Conservation (phyloP, 768 basidiomycete genomes). For the Lactarius tabidus region DNA sequence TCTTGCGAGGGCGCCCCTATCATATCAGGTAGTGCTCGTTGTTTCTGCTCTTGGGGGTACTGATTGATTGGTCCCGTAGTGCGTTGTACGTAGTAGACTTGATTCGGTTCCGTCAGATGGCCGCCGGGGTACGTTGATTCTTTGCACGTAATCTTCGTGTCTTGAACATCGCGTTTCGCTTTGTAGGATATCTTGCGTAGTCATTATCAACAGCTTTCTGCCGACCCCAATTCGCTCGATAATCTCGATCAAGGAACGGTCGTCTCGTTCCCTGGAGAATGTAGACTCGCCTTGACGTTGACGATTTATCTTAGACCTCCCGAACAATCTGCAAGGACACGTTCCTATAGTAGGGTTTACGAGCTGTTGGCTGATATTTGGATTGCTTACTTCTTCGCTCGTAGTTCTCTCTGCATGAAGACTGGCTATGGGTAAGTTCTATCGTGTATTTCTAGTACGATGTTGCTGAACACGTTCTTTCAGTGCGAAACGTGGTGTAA, state of each 20-base stretch:
- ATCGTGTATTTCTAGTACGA: not conserved
- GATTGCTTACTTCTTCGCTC: slow-evolving; percentile 4
- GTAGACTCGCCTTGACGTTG: not conserved
- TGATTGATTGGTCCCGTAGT: slow-evolving; percentile 38
- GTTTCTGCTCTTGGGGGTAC: too few species aligned
- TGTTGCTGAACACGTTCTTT: not conserved
- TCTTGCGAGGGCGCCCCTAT: slow-evolving; percentile 78
- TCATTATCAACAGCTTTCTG: slow-evolving; percentile 89
- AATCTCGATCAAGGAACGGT: slow-evolving; percentile 88
- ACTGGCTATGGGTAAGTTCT: slow-evolving; percentile 89
- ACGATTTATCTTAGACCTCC: slow-evolving; percentile 63
- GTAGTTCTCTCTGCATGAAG: slow-evolving; percentile 85
- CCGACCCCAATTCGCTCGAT: slow-evolving; percentile 89
- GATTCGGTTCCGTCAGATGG: slow-evolving; percentile 82
- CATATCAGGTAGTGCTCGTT: slow-evolving; percentile 75
- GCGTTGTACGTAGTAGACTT: slow-evolving; percentile 96
- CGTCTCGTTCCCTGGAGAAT: not conserved
- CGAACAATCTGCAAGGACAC: slow-evolving; percentile 88
- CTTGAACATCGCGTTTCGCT: not conserved
- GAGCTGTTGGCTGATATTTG: not conserved
- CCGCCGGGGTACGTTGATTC: slow-evolving; percentile 48
- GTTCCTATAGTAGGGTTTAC: slow-evolving; percentile 78
- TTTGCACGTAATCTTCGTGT: not conserved
- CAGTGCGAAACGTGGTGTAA: too few species aligned
- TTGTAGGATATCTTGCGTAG: slow-evolving; percentile 82